A percentile compares a stretch with the other conserved stretches of the same genome.
Conservation (phyloP, 768 basidiomycete species). For the Strobilomyces confusus region DNA sequence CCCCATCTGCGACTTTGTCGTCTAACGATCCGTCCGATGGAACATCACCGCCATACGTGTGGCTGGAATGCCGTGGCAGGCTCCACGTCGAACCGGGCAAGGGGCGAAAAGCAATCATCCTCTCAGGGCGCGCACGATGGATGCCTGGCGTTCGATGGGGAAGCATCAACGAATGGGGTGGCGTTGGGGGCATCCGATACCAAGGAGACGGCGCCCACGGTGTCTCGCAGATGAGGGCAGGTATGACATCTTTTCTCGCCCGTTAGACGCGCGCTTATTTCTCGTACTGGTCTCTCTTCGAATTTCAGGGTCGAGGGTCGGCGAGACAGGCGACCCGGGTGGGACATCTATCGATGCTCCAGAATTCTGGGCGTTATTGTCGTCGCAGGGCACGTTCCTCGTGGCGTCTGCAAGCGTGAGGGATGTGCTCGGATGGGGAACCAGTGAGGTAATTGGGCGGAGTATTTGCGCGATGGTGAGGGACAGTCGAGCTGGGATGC, state of each 20-base stretch:
- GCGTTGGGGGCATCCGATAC: not conserved
- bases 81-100: constrained; percentile 92
- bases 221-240: constrained; percentile 19
- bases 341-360: constrained; percentile 6
- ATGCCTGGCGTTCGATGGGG: constrained; percentile 65
- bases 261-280: not conserved
- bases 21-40: not conserved
- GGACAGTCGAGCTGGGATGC: constrained; percentile 15
- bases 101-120: constrained; percentile 88
- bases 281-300: not conserved
- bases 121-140: constrained; percentile 73
- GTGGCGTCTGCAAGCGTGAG: constrained; percentile 46
- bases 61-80: constrained; percentile 89
- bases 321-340: not conserved
- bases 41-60: constrained; percentile 53
- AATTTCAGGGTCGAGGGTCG: constrained; percentile 5
- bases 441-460: constrained; percentile 50
- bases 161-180: constrained; percentile 49
- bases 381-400: constrained; percentile 43
- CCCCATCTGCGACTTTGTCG: constrained; percentile 1
- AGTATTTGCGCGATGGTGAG: constrained; percentile 38
- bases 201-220: not conserved
- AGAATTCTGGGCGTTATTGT: constrained; percentile 56
- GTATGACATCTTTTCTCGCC: not conserved
- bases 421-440: constrained; percentile 65